These are phyloP conservation scores for Sesbania bispinosa DNA, from an alignment of 306 rosid genomes.

Conservation along the genomic window DNA sequence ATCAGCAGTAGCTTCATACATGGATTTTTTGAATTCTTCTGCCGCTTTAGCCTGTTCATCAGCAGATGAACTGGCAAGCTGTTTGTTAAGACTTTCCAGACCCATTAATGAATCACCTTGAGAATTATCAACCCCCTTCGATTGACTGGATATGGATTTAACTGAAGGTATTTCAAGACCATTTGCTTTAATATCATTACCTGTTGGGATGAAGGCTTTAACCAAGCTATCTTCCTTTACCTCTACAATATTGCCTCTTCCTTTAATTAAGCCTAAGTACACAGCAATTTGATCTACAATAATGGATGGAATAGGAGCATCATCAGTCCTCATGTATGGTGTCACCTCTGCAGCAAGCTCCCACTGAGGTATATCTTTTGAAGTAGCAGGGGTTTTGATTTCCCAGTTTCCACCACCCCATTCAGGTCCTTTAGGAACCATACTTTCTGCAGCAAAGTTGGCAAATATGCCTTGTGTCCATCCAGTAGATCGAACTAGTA, in stretches of 20 bases:
- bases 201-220: conserved; percentile 55
- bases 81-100: conserved; percentile 60
- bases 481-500: conserved; percentile 84
- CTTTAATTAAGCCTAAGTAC: conserved; percentile 83
- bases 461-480: conserved; percentile 99
- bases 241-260: conserved; percentile 91
- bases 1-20: conserved; percentile 77
- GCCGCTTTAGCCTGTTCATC: conserved; percentile 95
- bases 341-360: conserved; percentile 92
- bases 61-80: conserved; percentile 46
- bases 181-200: conserved; percentile 46
- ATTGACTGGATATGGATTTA: conserved; percentile 44
- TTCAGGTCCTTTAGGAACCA: conserved; percentile 98
- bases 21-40: conserved; percentile 91
- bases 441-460: conserved; percentile 94
- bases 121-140: conserved; percentile 46
- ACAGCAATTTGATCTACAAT: conserved; percentile 93
- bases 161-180: conserved; percentile 48
- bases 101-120: conserved; percentile 60
- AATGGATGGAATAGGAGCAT: conserved; percentile 84
- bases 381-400: conserved; percentile 78
- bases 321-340: conserved; percentile 96
- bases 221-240: conserved; percentile 88
- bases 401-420: conserved; percentile 99
- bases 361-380: conserved; percentile 93